Base-by-base conservation (phyloP, 495 filamentous ascomycete genomes). In the Aspergillus haitiensis region DNA sequence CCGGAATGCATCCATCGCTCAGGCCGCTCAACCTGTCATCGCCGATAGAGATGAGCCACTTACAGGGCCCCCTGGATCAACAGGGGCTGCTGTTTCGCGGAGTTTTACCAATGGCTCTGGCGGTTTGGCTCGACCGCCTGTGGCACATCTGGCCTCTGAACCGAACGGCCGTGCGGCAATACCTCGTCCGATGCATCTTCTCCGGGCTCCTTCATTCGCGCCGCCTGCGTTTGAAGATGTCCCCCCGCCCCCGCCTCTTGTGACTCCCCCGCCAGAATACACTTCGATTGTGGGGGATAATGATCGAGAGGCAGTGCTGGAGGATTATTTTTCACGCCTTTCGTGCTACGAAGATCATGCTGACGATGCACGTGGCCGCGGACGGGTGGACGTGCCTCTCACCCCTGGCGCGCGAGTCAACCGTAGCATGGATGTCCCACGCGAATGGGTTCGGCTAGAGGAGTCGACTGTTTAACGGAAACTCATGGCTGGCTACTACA, bases 171-270 rank as follows among this genome's bases (percentile, higher is more conserved):
- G 70, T 27, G 46, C 21, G 3, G 21, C 21, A 27, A 27, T 60
- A 12, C 66, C 68, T 45, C 75, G 93, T 18, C 94, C 93, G 0
- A 96, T 97, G 62, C 94, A 98, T 72, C 81, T 98, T 6, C 70
- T 98, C 16, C 86, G 94, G n/a, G 79, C 81, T 5, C 95, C 95
- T 0, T 94, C 90, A 0, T 95, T 88, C 70, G 92, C 93, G 51
- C 94, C 94, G 1, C 94, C 94, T 0, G 82, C 93, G 0, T 98
- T 98, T 64, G 90, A 96, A 57, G 90, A 89, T 15, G 88, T 96
- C 8, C 82, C 86, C 13, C 89, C 93, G n/a, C 92, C 93, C 2
- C 95, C 90, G 47, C 88, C 87, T 3, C 69, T 94, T 36, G 72
- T 90, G 55, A 96, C 92, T 0, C 93, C 93, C 2, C 94, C 94